Evolutionary conservation across 805 yeast species (phyloP).

Genomic region (Yamadazyma endophytica): DNA sequence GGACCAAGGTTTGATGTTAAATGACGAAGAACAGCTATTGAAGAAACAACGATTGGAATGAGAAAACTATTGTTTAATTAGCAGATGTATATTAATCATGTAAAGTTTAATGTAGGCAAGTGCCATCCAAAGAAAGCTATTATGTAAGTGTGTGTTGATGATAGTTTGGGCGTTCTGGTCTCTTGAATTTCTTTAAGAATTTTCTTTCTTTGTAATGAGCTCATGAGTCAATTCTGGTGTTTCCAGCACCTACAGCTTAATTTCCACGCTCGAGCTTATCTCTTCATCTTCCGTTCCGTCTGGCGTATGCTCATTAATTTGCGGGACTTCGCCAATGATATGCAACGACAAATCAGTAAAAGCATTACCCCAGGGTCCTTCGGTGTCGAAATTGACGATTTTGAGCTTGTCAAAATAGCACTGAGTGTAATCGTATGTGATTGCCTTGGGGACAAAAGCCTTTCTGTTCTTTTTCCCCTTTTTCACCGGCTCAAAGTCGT

Average conservation of each 20-base stretch:
- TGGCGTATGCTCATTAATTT: too few relatives aligned
- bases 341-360: conserved; percentile 53
- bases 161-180: too few relatives aligned
- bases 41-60: conserved; percentile 20
- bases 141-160: too few relatives aligned
- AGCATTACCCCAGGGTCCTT: conserved; percentile 46
- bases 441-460: conserved; percentile 23
- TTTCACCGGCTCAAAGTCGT: conserved; percentile 18
- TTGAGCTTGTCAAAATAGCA: conserved; percentile 28
- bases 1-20: conserved; percentile 1
- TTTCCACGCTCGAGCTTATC: too few relatives aligned
- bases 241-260: too few relatives aligned
- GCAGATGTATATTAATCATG: conserved; percentile 1
- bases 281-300: too few relatives aligned
- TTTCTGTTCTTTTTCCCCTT: conserved; percentile 15
- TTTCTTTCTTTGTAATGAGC: too few relatives aligned
- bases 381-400: conserved; percentile 9
- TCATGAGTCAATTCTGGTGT: too few relatives aligned
- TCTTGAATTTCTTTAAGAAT: too few relatives aligned
- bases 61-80: background rate
- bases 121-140: too few relatives aligned
- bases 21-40: conserved; percentile 12
- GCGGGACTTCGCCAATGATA: too few relatives aligned
- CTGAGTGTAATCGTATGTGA: conserved; percentile 25
- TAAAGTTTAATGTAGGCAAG: background rate